Base-by-base conservation (phyloP, 164 flowering plant species). In the Vitis labrusca region DNA sequence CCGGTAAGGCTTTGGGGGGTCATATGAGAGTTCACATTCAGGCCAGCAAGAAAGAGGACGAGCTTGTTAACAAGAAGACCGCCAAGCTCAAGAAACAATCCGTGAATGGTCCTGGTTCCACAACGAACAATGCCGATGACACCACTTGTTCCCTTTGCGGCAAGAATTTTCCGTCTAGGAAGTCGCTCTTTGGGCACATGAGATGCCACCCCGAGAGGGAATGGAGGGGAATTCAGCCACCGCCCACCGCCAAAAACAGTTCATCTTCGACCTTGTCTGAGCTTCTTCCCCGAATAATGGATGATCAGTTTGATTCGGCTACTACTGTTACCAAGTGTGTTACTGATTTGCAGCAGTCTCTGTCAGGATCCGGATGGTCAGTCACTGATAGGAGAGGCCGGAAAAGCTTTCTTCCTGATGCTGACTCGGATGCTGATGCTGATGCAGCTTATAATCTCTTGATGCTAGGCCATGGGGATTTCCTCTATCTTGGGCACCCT, bases 141-240 rank as follows among this genome's bases (percentile, higher is more conserved):
- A 67, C 63, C 37, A 48, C 9, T 10, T 91, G 95, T 69, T 15
- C 15, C 0, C 30, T 76, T 1, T 92, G 95, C 64, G 64, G 62
- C 1, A 92, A 79, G 78, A 30, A 4, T n/a, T 90, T 92, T 59
- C 74, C 73, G 0, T 85, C 94, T 0, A 55, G 55, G 79, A 90
- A 89, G 67, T 73, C 90, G 1, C 59, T 92, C 74, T 86, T 61
- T 23, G 97, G 97, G 29, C 97, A 92, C 71, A 85, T 90, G 92
- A 89, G 96, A 68, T 82, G 78, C 19, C 97, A 92, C 65, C 92
- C 92, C 0, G 89, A 86, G 7, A 77, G 95, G 62, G 37, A 29
- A 1, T 86, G 85, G 86, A 77, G 85, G 23, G 96, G 93, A n/a
- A 77, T 89, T 67, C 69, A 65, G 0, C 91, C 91, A 4, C 93